Conservation (phyloP, 1,284 basidiomycete genomes). For the Ganoderma sp. region DNA sequence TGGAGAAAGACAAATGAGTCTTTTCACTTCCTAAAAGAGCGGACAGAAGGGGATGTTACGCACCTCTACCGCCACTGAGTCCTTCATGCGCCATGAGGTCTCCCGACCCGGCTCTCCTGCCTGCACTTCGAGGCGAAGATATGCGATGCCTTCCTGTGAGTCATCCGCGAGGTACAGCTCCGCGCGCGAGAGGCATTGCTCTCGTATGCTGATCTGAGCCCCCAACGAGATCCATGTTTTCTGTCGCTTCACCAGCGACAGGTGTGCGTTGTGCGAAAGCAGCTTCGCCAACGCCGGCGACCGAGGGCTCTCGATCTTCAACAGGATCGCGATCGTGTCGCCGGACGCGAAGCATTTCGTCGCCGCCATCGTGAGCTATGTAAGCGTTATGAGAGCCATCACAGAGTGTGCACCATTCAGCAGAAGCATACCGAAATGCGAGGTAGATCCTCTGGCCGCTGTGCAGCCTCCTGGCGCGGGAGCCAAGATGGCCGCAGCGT, state of each 20-base stretch:
- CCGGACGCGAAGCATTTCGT: constrained; percentile 49
- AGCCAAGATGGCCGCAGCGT: constrained; percentile 39
- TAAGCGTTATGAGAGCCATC: neutral
- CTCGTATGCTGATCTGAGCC: constrained; percentile 35
- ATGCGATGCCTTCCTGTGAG: constrained; percentile 34
- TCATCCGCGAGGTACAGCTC: constrained; percentile 35
- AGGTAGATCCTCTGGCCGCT: constrained; percentile 28
- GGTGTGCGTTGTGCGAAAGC: constrained; percentile 43
- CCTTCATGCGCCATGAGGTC: constrained; percentile 39
- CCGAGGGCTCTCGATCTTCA: constrained; percentile 46
- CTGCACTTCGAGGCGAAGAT: constrained; percentile 37
- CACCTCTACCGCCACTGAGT: constrained; percentile 39
- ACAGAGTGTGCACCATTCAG: constrained; percentile 7
- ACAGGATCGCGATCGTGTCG: constrained; percentile 47
- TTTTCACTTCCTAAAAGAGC: neutral
- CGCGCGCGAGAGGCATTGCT: constrained; percentile 36
- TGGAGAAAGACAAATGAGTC: constrained; percentile 30
- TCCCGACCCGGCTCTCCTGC: constrained; percentile 39
- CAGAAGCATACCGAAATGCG: constrained; percentile 32
- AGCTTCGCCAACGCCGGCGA: constrained; percentile 48
- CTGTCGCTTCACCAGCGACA: constrained; percentile 49
- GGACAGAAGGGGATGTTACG: constrained; percentile 19
- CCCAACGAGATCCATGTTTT: constrained; percentile 40
- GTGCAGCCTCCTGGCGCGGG: constrained; percentile 17
- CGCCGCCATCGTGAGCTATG: constrained; percentile 48